Conservation (phyloP, 495 filamentous ascomycete species). For the Penicillium herquei region DNA sequence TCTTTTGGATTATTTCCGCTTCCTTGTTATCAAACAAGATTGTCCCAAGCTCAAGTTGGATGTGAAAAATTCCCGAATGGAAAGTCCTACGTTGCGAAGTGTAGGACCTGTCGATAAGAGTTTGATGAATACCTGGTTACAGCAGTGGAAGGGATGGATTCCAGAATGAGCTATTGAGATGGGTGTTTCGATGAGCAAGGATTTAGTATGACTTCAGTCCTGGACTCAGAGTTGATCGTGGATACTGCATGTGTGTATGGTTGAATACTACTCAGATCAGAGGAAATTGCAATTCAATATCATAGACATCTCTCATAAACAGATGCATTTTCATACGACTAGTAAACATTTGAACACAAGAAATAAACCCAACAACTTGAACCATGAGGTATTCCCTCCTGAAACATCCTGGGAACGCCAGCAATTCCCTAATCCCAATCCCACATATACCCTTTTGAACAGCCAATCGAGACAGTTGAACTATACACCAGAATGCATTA, state of each 20-base stretch:
- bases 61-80: neutral
- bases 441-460: slow-evolving; percentile 13
- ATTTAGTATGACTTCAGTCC: too few relatives aligned
- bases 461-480: slow-evolving; percentile 1
- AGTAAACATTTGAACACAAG: neutral
- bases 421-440: slow-evolving; percentile 1
- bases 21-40: neutral
- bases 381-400: neutral
- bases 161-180: neutral
- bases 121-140: neutral
- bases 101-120: neutral
- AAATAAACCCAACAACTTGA: neutral
- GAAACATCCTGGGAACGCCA: slow-evolving; percentile 6
- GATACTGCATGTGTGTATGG: too few relatives aligned
- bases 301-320: too few relatives aligned
- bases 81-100: neutral
- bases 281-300: too few relatives aligned
- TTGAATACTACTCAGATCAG: too few relatives aligned
- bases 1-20: neutral
- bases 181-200: too few relatives aligned
- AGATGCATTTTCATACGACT: too few relatives aligned
- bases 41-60: neutral
- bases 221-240: too few relatives aligned
- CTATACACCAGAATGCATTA: slow-evolving; percentile 10
- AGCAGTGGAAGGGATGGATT: neutral